These are phyloP conservation scores for Earliella scabrosa DNA, from an alignment of 1,284 basidiomycete species.

Conservation along the genomic window DNA sequence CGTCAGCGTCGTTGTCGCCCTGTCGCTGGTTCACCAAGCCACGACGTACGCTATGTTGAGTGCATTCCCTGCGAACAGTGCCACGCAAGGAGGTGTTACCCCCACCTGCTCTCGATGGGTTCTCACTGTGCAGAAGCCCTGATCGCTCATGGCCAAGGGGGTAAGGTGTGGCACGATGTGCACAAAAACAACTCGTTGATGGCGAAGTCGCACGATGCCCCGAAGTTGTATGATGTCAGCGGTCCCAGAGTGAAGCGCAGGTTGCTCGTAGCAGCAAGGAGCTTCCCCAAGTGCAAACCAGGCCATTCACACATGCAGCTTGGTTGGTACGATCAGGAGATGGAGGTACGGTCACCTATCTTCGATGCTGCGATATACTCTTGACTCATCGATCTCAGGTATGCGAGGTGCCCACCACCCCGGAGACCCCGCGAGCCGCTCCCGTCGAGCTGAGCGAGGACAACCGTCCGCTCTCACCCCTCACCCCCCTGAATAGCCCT, in stretches of 20 bases:
- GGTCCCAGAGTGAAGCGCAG: conserved; percentile 37
- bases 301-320: conserved; percentile 18
- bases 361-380: too few relatives aligned
- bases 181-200: conserved; percentile 37
- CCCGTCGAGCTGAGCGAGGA: neutral
- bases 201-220: conserved; percentile 23
- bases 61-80: conserved; percentile 51
- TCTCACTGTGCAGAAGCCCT: conserved; percentile 60
- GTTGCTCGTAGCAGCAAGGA: conserved; percentile 43
- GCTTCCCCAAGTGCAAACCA: conserved; percentile 45
- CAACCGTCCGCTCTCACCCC: neutral
- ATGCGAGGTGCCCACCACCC: too few relatives aligned
- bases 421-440: neutral
- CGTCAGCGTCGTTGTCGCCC: too few relatives aligned
- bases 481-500: conserved; percentile 3
- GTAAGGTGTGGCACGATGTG: conserved; percentile 44
- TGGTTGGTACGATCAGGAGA: conserved; percentile 23
- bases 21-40: too few relatives aligned
- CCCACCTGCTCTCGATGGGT: conserved; percentile 49
- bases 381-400: too few relatives aligned
- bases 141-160: conserved; percentile 33
- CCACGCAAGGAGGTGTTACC: conserved; percentile 53
- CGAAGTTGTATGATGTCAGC: conserved; percentile 40
- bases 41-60: conserved; percentile 2
- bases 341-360: too few relatives aligned